Base-by-base conservation (phyloP, 257 asterid species). In the Gentiana dahurica region DNA sequence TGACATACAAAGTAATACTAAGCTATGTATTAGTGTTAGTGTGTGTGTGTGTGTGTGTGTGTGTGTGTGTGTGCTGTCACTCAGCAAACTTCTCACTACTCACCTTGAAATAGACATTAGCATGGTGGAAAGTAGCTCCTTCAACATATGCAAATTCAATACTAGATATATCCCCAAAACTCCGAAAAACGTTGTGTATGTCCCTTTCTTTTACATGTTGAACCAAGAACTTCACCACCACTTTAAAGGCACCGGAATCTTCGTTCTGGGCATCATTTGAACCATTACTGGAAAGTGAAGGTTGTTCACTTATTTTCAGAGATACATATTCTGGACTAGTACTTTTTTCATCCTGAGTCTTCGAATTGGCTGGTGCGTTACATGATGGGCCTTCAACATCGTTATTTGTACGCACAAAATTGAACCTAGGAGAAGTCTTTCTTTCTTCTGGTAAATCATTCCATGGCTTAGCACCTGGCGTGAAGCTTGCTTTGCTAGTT, bases 61-160 rank as follows among this genome's bases (percentile, higher is more conserved):
- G 10, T 54, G 51, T 37, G 5, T 50, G 4, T 44, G 33, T 37
- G n/a, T n/a, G 5, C n/a, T n/a, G 1, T 9, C 9, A 3, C 13
- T 15, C 24, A 8, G 47, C 7, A 44, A 55, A 46, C 41, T 53
- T 6, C 2, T n/a, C 44, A 65, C 8, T 37, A 65, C 75, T 68
- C 45, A 80, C 93, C 84, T 71, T 52, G 66, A 83, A 83, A 71
- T 70, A 49, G 55, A 83, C 49, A 60, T 60, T 49, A 60, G 81
- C 85, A 72, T 46, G 36, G 54, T 49, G 71, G 60, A 56, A 63
- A 46, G 36, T 57, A 59, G 63, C 62, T 48, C 52, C 57, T 68
- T 55, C 41, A 52, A 49, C 53, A 58, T 52, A 2, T 51, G 52
- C 61, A 64, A 74, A 11, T 49, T 71, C 74, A 62, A 76, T 64